A percentile compares a stretch with the other conserved stretches of the same genome.
Conservation (phyloP, 257 asterid species). For the Solanum ossicruentum region DNA sequence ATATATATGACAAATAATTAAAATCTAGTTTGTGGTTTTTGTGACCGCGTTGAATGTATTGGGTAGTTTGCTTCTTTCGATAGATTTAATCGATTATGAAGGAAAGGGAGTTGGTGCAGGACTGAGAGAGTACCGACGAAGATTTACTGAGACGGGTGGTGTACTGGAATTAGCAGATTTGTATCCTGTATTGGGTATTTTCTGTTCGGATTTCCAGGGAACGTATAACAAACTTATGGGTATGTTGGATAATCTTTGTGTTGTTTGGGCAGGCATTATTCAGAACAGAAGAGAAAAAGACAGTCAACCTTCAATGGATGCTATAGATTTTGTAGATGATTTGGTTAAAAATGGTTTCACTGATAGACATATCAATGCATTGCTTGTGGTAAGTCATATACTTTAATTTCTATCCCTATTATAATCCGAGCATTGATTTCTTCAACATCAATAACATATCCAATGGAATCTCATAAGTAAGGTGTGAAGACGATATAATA, state of each 20-base stretch:
- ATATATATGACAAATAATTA: not conserved
- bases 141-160: not conserved
- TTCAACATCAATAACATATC: no score
- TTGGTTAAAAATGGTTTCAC: not conserved
- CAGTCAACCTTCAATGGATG: not conserved
- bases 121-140: not conserved
- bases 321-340: not conserved
- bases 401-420: no score
- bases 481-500: rapidly evolving
- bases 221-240: not conserved
- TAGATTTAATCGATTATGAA: not conserved
- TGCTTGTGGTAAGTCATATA: not conserved
- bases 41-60: not conserved
- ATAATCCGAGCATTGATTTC: no score
- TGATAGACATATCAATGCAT: not conserved
- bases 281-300: not conserved
- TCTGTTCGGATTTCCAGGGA: not conserved
- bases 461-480: no score
- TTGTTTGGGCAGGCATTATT: not conserved
- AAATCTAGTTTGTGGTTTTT: not conserved
- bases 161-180: not conserved
- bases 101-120: not conserved
- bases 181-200: not conserved
- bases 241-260: not conserved
- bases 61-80: not conserved